These are phyloP conservation scores for Nothophoma quercina DNA, from an alignment of 2,329 filamentous ascomycete genomes.

Conservation along the genomic window DNA sequence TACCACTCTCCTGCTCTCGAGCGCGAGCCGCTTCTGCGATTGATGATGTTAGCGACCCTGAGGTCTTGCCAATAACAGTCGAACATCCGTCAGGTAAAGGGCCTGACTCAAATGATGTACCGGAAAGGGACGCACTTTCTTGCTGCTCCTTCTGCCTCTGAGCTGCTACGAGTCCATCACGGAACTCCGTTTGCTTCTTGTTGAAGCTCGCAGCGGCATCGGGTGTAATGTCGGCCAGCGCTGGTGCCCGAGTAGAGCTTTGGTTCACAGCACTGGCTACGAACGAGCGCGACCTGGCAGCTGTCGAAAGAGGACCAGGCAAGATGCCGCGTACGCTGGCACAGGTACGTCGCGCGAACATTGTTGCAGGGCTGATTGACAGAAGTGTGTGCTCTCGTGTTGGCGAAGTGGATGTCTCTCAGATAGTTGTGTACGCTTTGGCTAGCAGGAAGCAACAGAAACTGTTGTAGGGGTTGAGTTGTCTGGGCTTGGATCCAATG, in stretches of 20 bases:
- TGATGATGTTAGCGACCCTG: conserved; percentile 65
- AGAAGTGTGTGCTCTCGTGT: background rate
- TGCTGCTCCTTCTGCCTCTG: conserved; percentile 79
- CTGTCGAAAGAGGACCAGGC: conserved; percentile 22
- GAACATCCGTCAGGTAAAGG: conserved; percentile 30
- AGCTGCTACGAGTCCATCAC: conserved; percentile 78
- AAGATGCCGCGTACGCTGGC: conserved; percentile 35
- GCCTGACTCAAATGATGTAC: conserved; percentile 52
- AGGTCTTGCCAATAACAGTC: conserved; percentile 47
- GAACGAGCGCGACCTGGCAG: conserved; percentile 38
- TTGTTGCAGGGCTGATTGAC: conserved; percentile 22
- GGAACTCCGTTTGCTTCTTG: conserved; percentile 83
- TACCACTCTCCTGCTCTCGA: conserved; percentile 66
- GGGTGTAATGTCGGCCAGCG: conserved; percentile 83
- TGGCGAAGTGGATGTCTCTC: background rate
- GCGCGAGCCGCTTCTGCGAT: conserved; percentile 62
- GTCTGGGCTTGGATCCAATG: background rate
- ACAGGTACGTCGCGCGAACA: conserved; percentile 44
- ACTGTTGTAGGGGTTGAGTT: background rate
- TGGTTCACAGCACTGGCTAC: conserved; percentile 35
- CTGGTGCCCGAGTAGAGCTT: conserved; percentile 60
- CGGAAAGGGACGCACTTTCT: conserved; percentile 75
- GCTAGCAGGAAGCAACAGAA: background rate
- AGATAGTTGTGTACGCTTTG: background rate
- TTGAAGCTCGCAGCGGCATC: conserved; percentile 79